Base-by-base conservation (phyloP, 768 basidiomycete species). In the Russula sp. region DNA sequence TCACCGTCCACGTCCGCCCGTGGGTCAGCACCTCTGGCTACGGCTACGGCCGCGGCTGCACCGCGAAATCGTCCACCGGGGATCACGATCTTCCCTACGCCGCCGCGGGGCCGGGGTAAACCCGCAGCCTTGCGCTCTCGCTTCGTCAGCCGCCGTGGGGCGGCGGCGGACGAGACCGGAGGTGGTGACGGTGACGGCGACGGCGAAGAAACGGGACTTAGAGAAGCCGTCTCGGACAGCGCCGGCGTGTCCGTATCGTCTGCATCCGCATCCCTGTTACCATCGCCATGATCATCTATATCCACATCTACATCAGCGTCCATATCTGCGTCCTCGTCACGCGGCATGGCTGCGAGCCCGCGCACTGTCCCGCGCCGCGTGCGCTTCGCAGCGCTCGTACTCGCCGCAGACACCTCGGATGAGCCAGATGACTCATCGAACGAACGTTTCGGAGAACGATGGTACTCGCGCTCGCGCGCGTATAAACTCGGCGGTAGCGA, bases 91-190 rank as follows among this genome's bases (percentile, higher is more conserved):
- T 79, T 86, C 41, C 87, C 87, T 45, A 80, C 79, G 56, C 77
- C 70, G 20, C 60, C 51, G 5, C 81, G 75, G 0, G 76, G 69
- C 69, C 84, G 88, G 0, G 87, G 87, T 46, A 90, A 70, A 1
- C 86, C 86, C 11, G 86, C 75, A n/a, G 75, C 76, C 73, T 85
- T 90, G 38, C 86, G 77, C 72, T 92, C 82, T 22, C 88, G 75
- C 51, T 85, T 75, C 7, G 88, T 91, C 49, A 91, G 57, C 7
- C 76, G 77, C 49, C 43, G 56, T 9, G 56, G 25, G 41, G 73
- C 77, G 65, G 73, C 77, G 65, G 76, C 74, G 5, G 64, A 61
- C 6, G 70, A 66, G 18, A 67, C 64, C 5, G 71, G 67, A 13
- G 70, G 68, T 4, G 73, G 70, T 22, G 62, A 49, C 3, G 65